Evolutionary conservation across 768 basidiomycete species (phyloP).

Genomic region (Phylloporus rhodoxanthus): DNA sequence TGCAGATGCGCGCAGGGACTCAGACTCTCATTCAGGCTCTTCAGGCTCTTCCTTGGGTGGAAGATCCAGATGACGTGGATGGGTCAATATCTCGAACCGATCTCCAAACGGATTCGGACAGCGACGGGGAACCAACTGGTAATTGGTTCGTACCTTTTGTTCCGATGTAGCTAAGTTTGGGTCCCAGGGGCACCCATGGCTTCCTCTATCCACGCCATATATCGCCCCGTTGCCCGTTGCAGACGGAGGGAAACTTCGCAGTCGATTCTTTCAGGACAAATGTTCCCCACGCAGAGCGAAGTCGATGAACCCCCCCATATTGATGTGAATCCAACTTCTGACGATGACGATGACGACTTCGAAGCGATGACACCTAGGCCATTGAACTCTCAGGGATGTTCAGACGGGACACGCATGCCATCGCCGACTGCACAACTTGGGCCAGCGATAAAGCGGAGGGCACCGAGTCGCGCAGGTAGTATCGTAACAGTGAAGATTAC

Average conservation of each 20-base stretch:
- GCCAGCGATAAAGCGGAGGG: conserved; percentile 20
- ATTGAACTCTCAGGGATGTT: conserved; percentile 16
- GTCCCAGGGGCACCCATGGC: conserved; percentile 47
- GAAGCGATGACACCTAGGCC: conserved; percentile 45
- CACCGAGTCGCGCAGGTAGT: conserved; percentile 46
- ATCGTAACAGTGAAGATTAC: conserved; percentile 67
- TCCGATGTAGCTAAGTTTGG: conserved; percentile 1
- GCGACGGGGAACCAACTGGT: conserved; percentile 53
- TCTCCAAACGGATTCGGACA: conserved; percentile 46
- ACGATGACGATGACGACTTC: conserved; percentile 57
- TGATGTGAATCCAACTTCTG: conserved; percentile 34
- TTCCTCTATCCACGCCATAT: conserved; percentile 85
- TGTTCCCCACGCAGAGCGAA: conserved; percentile 9
- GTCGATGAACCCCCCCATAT: conserved; percentile 31
- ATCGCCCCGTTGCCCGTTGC: conserved; percentile 71
- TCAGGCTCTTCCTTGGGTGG: conserved; percentile 77
- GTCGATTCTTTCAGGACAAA: conserved; percentile 10
- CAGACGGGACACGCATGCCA: conserved; percentile 1
- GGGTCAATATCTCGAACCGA: conserved; percentile 42
- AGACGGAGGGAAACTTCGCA: conserved; percentile 36
- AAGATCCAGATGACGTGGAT: conserved; percentile 64
- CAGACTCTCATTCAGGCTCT: conserved; percentile 86
- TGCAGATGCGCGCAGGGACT: conserved; percentile 79
- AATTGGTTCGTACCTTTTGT: conserved; percentile 11
- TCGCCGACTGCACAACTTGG: conserved; percentile 14